Conservation (phyloP, 1,284 basidiomycete species). For the Ustilago loliicola region DNA sequence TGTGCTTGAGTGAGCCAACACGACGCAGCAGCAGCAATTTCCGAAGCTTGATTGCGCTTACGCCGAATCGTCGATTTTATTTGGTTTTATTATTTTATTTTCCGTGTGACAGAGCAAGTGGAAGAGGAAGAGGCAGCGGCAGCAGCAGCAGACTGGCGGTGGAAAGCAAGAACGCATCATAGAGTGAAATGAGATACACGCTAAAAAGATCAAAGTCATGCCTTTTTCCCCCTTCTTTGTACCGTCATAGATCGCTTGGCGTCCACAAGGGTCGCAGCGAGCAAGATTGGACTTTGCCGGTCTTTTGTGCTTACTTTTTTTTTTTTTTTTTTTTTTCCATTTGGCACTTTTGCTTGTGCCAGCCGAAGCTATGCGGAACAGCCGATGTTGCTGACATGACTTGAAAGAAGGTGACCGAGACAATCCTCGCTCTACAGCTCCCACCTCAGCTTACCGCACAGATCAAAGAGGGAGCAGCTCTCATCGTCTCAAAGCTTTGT, state of each 20-base stretch:
- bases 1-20: too few relatives aligned
- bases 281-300: too few relatives aligned
- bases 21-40: neutral
- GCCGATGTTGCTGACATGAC: conserved; percentile 6
- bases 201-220: too few relatives aligned
- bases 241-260: too few relatives aligned
- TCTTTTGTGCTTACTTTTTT: neutral
- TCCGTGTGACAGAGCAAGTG: too few relatives aligned
- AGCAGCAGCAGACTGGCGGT: too few relatives aligned
- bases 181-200: too few relatives aligned
- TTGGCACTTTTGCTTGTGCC: neutral
- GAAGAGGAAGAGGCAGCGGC: too few relatives aligned
- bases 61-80: conserved; percentile 1
- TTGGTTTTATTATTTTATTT: too few relatives aligned
- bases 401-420: too few relatives aligned
- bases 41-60: neutral
- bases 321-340: neutral
- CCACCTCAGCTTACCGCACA: neutral
- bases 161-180: too few relatives aligned
- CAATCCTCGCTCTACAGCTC: neutral
- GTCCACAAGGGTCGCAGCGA: too few relatives aligned
- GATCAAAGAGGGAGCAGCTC: neutral
- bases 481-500: neutral
- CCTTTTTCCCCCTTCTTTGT: neutral
- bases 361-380: conserved; percentile 8